phyloP scores from a whole-genome alignment of 2,329 filamentous ascomycete genomes.

The Aspergillus jensenii region DNA sequence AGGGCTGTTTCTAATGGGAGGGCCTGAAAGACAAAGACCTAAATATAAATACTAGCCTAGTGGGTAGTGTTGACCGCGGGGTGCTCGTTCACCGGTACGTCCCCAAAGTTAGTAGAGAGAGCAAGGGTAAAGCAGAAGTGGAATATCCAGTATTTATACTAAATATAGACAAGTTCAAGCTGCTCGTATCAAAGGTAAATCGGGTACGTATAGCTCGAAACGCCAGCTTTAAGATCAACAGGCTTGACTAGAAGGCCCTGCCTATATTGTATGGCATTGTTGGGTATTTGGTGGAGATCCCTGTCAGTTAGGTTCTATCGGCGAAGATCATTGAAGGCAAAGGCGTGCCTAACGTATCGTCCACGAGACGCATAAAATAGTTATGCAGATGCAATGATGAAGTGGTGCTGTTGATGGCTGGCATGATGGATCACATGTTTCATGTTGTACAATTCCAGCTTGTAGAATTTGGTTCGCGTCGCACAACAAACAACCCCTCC shows the following conservation, averaged over 20 bases:
- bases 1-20: constrained; percentile 35
- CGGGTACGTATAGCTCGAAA: too few species aligned
- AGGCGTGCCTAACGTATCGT: constrained; percentile 46
- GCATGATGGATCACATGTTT: too few species aligned
- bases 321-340: constrained; percentile 57
- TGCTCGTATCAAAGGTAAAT: too few species aligned
- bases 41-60: constrained; percentile 14
- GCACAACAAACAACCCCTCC: too few species aligned
- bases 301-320: constrained; percentile 56
- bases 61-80: constrained; percentile 42
- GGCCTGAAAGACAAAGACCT: constrained; percentile 32
- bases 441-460: too few species aligned
- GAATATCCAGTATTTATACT: too few species aligned
- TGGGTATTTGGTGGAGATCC: constrained; percentile 52
- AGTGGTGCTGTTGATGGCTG: too few species aligned
- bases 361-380: constrained; percentile 10
- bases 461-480: too few species aligned
- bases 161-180: too few species aligned
- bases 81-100: constrained; percentile 59
- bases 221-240: too few species aligned
- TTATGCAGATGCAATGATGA: not conserved
- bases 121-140: constrained; percentile 52
- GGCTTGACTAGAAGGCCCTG: too few species aligned
- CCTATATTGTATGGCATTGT: too few species aligned
- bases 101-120: constrained; percentile 51